Percentiles rank a stretch among this genome's conserved stretches.
phyloP scores from a whole-genome alignment of 1,139 yeast genomes.

The Protomyces pachydermus region DNA sequence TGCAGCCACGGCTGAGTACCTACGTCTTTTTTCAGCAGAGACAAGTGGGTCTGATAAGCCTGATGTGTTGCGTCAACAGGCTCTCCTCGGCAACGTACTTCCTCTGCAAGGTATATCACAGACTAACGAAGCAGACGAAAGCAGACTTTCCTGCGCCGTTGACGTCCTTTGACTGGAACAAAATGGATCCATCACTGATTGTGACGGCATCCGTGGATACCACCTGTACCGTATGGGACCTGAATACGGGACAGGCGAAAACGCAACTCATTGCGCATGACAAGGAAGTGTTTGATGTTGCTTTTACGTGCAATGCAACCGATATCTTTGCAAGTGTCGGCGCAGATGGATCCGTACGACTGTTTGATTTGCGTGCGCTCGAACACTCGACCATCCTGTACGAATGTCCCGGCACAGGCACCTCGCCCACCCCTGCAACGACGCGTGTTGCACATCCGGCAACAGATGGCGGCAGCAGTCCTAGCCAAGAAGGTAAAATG shows the following conservation, averaged over 20 bases:
- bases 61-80: constrained; percentile 11
- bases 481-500: constrained; percentile 39
- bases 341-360: constrained; percentile 89
- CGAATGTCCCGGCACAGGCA: constrained; percentile 43
- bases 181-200: constrained; percentile 59
- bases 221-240: constrained; percentile 95
- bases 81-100: constrained; percentile 19
- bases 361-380: constrained; percentile 79
- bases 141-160: constrained; percentile 49
- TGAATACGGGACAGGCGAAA: constrained; percentile 67
- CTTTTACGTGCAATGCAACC: constrained; percentile 68
- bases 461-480: constrained; percentile 37
- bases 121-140: constrained; percentile 7
- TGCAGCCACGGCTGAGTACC: constrained; percentile 26
- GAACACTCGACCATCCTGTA: constrained; percentile 94
- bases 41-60: neutral
- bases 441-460: neutral
- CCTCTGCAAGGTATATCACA: neutral
- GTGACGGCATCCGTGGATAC: constrained; percentile 91
- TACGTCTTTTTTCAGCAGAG: constrained; percentile 10
- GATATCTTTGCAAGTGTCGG: constrained; percentile 89
- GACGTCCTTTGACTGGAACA: constrained; percentile 92
- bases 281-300: constrained; percentile 88
- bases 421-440: neutral
- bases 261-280: constrained; percentile 97